Conservation (phyloP, 352 stramenopile genomes). For the Phytophthora chlamydospora region DNA sequence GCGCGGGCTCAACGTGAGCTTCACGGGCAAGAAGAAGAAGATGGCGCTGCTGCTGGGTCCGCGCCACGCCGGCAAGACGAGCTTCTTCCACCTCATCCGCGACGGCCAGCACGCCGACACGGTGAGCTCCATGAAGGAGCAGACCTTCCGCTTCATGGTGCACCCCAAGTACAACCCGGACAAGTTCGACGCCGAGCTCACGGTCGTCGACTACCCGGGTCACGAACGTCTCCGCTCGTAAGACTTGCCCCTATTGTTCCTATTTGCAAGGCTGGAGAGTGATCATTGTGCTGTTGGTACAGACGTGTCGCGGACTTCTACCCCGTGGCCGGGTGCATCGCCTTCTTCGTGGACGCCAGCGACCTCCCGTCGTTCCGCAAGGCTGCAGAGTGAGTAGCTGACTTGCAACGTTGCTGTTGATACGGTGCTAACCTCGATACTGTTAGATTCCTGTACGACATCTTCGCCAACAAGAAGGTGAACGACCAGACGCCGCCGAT, state of each 20-base stretch:
- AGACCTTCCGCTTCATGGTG: constrained; percentile 68
- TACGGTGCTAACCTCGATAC: not conserved
- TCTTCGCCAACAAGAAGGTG: constrained; percentile 86
- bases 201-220: constrained; percentile 82
- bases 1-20: constrained; percentile 61
- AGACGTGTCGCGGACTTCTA: constrained; percentile 81
- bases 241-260: constrained; percentile 12
- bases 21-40: constrained; percentile 77
- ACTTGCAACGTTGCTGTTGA: not conserved
- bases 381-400: constrained; percentile 68
- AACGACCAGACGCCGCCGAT: constrained; percentile 76
- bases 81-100: constrained; percentile 81
- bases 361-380: constrained; percentile 73
- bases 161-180: constrained; percentile 70
- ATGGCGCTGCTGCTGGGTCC: constrained; percentile 73
- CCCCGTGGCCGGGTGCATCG: constrained; percentile 67
- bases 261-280: constrained; percentile 2
- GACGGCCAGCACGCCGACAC: constrained; percentile 73
- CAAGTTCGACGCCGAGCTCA: constrained; percentile 75
- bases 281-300: constrained; percentile 14
- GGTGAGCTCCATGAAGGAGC: constrained; percentile 88
- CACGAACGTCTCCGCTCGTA: constrained; percentile 83
- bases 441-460: constrained; percentile 81
- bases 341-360: constrained; percentile 79
- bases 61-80: constrained; percentile 77